phyloP scores from a whole-genome alignment of 257 asterid species.

The Solanum gandarillasii region DNA sequence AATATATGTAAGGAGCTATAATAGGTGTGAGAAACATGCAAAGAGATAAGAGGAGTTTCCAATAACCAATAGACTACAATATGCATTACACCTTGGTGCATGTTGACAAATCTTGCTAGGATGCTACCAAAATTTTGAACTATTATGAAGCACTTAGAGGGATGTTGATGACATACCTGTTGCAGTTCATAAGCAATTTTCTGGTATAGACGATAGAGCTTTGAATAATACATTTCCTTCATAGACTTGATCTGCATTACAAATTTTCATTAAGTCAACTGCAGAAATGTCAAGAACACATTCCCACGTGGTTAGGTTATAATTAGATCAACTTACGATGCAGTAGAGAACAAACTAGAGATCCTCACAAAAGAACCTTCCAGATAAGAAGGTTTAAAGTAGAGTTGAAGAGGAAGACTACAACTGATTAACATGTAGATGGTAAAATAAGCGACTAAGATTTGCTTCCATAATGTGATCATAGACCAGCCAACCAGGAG shows the following conservation, averaged over 20 bases:
- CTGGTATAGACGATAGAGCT: conserved; percentile 50
- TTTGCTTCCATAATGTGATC: not conserved
- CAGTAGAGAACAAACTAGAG: not conserved
- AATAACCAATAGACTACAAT: not conserved
- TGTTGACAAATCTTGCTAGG: not conserved
- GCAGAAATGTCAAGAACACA: not conserved
- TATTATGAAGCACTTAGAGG: not conserved
- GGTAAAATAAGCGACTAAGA: not conserved
- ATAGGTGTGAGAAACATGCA: not conserved
- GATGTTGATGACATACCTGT: conserved; percentile 30
- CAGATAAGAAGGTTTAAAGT: not conserved
- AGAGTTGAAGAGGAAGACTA: not conserved
- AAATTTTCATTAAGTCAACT: not conserved
- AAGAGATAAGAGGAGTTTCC: not conserved
- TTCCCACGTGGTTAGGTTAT: not conserved
- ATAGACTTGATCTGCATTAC: conserved; percentile 66
- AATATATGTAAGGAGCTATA: not conserved
- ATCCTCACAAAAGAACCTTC: not conserved
- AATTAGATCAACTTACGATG: not conserved
- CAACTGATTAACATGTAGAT: not conserved
- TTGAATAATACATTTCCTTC: conserved; percentile 54
- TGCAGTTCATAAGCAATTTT: conserved; percentile 56
- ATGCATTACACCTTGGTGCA: not conserved
- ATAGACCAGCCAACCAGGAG: not conserved
- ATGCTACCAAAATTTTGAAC: not conserved